Evolutionary conservation across 805 yeast genomes (phyloP).

Genomic region (Candida adriatica): DNA sequence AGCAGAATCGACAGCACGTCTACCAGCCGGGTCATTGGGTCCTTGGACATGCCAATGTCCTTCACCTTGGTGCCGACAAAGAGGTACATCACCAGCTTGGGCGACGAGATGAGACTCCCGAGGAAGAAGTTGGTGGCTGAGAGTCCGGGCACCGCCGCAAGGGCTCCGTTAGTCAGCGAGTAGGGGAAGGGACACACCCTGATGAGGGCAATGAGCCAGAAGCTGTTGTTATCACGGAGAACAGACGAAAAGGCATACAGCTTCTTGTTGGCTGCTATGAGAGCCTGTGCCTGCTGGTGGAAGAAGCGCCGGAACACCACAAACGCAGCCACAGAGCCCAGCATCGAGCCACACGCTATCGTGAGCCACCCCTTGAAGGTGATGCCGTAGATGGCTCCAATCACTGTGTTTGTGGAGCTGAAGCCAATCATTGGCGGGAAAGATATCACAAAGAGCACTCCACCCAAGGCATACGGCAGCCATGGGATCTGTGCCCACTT

Average conservation of each 20-base stretch:
- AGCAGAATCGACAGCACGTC: constrained; percentile 56
- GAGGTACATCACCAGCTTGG: constrained; percentile 69
- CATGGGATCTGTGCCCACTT: constrained; percentile 16
- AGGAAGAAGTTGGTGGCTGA: constrained; percentile 52
- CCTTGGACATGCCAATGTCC: constrained; percentile 54
- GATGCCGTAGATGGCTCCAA: constrained; percentile 83
- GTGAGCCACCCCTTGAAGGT: constrained; percentile 69
- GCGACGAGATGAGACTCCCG: constrained; percentile 73
- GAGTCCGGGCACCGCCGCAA: constrained; percentile 81
- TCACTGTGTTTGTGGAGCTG: constrained; percentile 53
- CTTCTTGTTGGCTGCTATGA: constrained; percentile 55
- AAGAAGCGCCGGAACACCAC: constrained; percentile 56
- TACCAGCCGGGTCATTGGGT: constrained; percentile 43
- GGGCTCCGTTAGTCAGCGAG: constrained; percentile 85
- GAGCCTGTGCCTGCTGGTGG: constrained; percentile 45
- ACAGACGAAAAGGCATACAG: constrained; percentile 72
- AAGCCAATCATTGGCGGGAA: constrained; percentile 92
- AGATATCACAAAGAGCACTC: constrained; percentile 55
- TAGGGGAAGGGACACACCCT: constrained; percentile 91
- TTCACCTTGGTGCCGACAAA: constrained; percentile 75
- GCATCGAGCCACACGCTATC: constrained; percentile 57
- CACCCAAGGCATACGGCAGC: constrained; percentile 42
- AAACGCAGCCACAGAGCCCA: constrained; percentile 76
- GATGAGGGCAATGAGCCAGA: constrained; percentile 61
- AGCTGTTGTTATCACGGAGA: constrained; percentile 60